phyloP scores from a whole-genome alignment of 2,329 filamentous ascomycete genomes.

The Fonsecaea erecta region DNA sequence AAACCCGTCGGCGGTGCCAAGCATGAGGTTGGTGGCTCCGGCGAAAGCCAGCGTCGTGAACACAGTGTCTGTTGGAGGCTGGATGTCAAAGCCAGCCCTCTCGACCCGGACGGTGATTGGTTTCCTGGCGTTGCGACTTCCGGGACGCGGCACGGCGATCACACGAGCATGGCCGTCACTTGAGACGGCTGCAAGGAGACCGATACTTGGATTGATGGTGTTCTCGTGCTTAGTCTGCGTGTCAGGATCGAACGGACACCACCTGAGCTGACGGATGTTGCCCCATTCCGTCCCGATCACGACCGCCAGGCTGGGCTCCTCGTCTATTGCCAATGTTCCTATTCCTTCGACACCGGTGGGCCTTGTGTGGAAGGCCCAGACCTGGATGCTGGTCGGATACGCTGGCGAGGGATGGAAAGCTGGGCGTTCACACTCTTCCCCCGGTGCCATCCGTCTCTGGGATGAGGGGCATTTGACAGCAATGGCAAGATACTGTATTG shows the following conservation, averaged over 20 bases:
- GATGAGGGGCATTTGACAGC: conserved; percentile 47
- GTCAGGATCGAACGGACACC: conserved; percentile 56
- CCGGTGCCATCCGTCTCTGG: conserved; percentile 43
- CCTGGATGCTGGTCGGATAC: conserved; percentile 59
- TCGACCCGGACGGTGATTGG: conserved; percentile 10
- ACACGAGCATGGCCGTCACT: conserved; percentile 63
- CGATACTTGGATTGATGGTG: conserved; percentile 46
- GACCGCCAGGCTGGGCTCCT: conserved; percentile 52
- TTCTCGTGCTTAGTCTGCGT: conserved; percentile 36
- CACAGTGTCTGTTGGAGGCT: conserved; percentile 55
- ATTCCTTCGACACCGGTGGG: conserved; percentile 33
- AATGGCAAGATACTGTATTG: conserved; percentile 62
- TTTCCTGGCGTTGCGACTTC: not conserved
- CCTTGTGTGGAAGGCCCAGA: conserved; percentile 60
- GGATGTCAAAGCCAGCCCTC: conserved; percentile 18
- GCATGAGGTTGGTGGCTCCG: conserved; percentile 59
- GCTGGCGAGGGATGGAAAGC: conserved; percentile 57
- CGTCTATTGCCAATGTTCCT: conserved; percentile 50
- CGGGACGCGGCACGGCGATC: conserved; percentile 52
- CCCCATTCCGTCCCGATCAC: conserved; percentile 64
- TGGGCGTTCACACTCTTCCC: conserved; percentile 41
- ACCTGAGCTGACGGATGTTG: conserved; percentile 58
- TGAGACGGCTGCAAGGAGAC: conserved; percentile 62
- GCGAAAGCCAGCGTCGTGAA: conserved; percentile 64
- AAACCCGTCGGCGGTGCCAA: conserved; percentile 61